Percentiles rank a stretch among this genome's conserved stretches.
These are phyloP conservation scores for Blastobotrys indianensis DNA, from an alignment of 1,139 yeast genomes.

Conservation along the genomic window DNA sequence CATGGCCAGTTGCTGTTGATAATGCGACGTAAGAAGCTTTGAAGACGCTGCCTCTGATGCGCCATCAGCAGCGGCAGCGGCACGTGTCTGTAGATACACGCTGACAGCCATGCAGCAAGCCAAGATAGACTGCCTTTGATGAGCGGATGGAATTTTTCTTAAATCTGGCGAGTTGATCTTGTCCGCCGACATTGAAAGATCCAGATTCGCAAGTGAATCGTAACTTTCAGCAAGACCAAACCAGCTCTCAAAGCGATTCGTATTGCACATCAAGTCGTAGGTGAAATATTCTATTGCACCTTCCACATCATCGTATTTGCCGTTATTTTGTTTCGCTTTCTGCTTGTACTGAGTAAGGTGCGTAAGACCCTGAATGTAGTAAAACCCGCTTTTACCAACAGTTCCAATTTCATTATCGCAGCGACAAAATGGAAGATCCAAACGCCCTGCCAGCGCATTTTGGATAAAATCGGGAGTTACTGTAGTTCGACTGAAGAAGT, in stretches of 20 bases:
- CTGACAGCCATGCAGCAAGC: slow-evolving; percentile 78
- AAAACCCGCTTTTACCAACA: slow-evolving; percentile 52
- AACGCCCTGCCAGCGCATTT: slow-evolving; percentile 54
- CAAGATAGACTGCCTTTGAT: slow-evolving; percentile 64
- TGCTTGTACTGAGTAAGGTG: slow-evolving; percentile 62
- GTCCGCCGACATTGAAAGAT: slow-evolving; percentile 85
- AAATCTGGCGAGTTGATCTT: slow-evolving; percentile 61
- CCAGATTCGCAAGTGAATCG: slow-evolving; percentile 78
- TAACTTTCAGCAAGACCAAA: slow-evolving; percentile 73
- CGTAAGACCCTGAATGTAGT: slow-evolving; percentile 65
- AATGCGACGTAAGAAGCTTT: slow-evolving; percentile 17
- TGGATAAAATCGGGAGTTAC: slow-evolving; percentile 48
- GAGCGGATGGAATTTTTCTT: slow-evolving; percentile 53
- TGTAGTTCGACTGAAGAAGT: slow-evolving; percentile 46
- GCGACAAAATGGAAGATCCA: slow-evolving; percentile 37
- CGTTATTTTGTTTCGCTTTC: slow-evolving; percentile 39
- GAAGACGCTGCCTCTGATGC: background rate
- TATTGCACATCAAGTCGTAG: slow-evolving; percentile 61
- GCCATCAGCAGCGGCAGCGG: background rate
- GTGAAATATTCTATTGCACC: slow-evolving; percentile 60
- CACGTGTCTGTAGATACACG: slow-evolving; percentile 32
- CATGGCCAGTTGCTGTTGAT: slow-evolving; percentile 38
- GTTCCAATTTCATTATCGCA: slow-evolving; percentile 34
- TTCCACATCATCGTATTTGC: slow-evolving; percentile 75
- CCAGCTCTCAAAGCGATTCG: slow-evolving; percentile 81